These are phyloP conservation scores for Pseudocercospora fuligena DNA, from an alignment of 2,329 filamentous ascomycete genomes.

Conservation along the genomic window DNA sequence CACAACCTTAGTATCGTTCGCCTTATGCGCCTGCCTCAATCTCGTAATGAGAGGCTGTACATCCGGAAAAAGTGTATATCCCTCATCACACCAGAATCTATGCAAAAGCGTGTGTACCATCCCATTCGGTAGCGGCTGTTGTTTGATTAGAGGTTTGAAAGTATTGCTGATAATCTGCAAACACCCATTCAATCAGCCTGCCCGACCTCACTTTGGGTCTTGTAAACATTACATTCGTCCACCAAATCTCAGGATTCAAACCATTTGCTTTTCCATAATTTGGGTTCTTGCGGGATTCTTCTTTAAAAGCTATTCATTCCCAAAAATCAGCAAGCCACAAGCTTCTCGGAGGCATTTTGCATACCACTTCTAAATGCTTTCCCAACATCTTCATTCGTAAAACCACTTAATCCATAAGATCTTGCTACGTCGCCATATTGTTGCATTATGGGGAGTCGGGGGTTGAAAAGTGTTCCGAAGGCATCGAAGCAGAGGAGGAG, in stretches of 20 bases:
- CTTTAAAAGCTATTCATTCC: constrained; percentile 52
- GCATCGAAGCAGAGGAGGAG: constrained; percentile 67
- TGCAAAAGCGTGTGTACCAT: constrained; percentile 57
- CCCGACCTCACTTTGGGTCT: background rate
- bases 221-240: constrained; percentile 58
- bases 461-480: constrained; percentile 67
- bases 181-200: constrained; percentile 1
- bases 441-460: constrained; percentile 54
- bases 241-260: constrained; percentile 62
- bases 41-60: constrained; percentile 52
- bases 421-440: constrained; percentile 62
- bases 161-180: constrained; percentile 59
- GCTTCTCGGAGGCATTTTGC: too few relatives aligned
- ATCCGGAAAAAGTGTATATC: constrained; percentile 57
- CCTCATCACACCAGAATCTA: constrained; percentile 59
- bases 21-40: constrained; percentile 40
- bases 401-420: constrained; percentile 53
- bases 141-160: constrained; percentile 50
- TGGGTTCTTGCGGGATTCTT: constrained; percentile 54
- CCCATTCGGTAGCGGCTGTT: constrained; percentile 47
- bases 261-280: constrained; percentile 63
- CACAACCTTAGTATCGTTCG: constrained; percentile 39
- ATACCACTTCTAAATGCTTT: constrained; percentile 48
- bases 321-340: too few relatives aligned
- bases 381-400: constrained; percentile 49